Base-by-base conservation (phyloP, 257 asterid genomes). In the Solanum microdontum region DNA sequence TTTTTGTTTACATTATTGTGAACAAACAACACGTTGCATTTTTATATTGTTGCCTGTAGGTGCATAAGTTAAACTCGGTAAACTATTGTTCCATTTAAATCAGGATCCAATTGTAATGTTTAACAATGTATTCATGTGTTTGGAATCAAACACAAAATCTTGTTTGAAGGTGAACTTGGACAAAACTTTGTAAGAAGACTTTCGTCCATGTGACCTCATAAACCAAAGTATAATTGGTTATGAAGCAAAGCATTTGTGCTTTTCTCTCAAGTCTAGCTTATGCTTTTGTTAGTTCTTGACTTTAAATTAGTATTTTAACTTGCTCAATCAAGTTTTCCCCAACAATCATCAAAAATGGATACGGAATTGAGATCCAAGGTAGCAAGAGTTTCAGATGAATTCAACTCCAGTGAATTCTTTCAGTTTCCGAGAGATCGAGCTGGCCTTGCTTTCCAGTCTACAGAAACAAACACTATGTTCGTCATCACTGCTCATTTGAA, bases 401-500 rank as follows among this genome's bases (percentile, higher is more conserved):
- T 91, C 92, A 37, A 87, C 85, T 89, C 91, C 24, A 55, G 91
- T 15, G 93, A 94, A 62, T 90, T 94, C 75, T 23, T 26, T 79
- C 92, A 85, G 45, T 51, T 93, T 7, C 86, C 89, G 0, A 94
- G 89, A 89, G 95, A 94, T 68, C 93, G 90, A 0, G 87, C 90
- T 1, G 94, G 94, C 48, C 91, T 92, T 28, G 83, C 94, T 69
- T 95, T 95, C 92, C 82, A 90, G 87, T 95, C 96, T 51, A 88
- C 69, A 23, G 98, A 97, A 90, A 94, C 98, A 33, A 91, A 92
- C 28, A 10, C 92, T 55, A 17, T 91, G 94, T 94, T 95, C 80
- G 51, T 92, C 90, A 94, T 95, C 91, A 92, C 95, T 10, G 95
- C 95, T 90, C 94, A 91, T 92, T 95, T 94, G 89, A 92, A 87